Base-by-base conservation (phyloP, 1,284 basidiomycete species). In the Apiotrichum porosum region DNA sequence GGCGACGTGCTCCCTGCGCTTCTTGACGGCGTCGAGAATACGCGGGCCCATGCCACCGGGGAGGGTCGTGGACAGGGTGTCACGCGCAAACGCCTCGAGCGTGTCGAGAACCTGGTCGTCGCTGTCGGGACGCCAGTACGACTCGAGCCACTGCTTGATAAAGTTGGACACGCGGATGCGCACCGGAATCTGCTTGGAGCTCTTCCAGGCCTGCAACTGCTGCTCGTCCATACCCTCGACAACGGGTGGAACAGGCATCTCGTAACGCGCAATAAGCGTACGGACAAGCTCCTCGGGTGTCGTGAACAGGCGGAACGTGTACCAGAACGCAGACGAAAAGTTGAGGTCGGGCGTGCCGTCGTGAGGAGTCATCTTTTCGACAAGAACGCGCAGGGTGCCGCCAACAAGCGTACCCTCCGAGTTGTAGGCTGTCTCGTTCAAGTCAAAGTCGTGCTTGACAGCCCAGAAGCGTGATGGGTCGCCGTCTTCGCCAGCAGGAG, bases 281-380 rank as follows among this genome's bases (percentile, higher is more conserved):
- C 86, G 81, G 2, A 88, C 79, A 24, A 98, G 80, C 49, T 87
- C 84, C 8, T 73, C 50, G 1, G 94, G 87, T 0, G 84, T 82
- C 1, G 86, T 83, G 73, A 97, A 97, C 55, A 97, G 75, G n/a
- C 94, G 82, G 79, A 98, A 98, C 1, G 92, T 95, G 64, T 93
- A 77, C 78, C 93, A 94, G 77, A 98, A 97, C 15, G 93, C 85
- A 1, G 84, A 82, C 21, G 84, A 80, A 66, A 97, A 92, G 0
- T 82, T 82, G 15, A 84, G 78, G 61, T 97, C 92, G 26, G 88
- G 86, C 49, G 74, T 72, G 40, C 84, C 84, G 63, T 92, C 89
- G 65, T 94, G 88, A 3, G 92, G 88, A n/a, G 93, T 94, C 84
- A 98, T 86, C 75, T 88, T 90, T 73, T 94, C 92, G 9, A 97